Evolutionary conservation across 257 asterid species (phyloP).

Genomic region (Jacaranda copaia): DNA sequence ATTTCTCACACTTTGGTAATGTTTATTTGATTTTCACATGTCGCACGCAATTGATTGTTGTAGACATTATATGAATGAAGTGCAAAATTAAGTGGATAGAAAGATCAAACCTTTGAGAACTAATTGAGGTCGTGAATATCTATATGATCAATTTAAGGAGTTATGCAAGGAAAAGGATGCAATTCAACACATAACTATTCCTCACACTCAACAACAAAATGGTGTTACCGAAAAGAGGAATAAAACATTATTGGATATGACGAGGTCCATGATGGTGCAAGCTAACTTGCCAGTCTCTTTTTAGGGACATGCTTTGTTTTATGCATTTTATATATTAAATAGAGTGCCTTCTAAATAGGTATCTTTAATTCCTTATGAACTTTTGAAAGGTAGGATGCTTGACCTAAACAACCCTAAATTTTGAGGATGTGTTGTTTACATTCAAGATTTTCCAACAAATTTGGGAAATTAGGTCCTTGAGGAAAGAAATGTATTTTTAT

Average conservation of each 20-base stretch:
- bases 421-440: too few species aligned
- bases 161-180: neutral
- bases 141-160: neutral
- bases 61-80: too few species aligned
- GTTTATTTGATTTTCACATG: neutral
- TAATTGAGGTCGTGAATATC: too few species aligned
- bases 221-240: neutral
- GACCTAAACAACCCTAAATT: too few species aligned
- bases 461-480: neutral
- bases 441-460: too few species aligned
- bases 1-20: too few species aligned
- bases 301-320: neutral
- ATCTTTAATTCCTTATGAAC: neutral
- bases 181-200: neutral
- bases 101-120: too few species aligned
- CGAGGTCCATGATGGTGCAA: neutral
- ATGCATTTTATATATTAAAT: too few species aligned
- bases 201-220: neutral
- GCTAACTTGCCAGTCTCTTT: neutral
- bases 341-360: neutral
- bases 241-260: neutral
- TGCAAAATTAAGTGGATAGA: too few species aligned
- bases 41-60: neutral
- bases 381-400: too few species aligned
- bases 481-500: neutral